Conservation (phyloP, 169 alveolate species). For the Plasmodium reichenowi region DNA sequence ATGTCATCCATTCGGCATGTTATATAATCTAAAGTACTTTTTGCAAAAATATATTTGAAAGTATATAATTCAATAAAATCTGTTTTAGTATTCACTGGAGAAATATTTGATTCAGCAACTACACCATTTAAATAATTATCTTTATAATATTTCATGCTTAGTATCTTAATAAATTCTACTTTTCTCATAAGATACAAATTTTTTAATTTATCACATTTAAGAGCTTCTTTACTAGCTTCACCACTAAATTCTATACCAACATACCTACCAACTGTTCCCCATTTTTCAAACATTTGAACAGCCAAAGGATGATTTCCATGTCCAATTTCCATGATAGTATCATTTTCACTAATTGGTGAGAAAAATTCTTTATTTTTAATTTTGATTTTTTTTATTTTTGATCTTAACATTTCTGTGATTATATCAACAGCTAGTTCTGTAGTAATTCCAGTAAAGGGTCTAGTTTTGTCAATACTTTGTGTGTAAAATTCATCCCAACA, state of each 20-base stretch:
- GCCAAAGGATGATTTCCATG: constrained; percentile 87
- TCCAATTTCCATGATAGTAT: constrained; percentile 83
- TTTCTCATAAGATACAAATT: constrained; percentile 41
- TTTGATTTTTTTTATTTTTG: constrained; percentile 26
- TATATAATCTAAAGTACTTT: constrained; percentile 83
- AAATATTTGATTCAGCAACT: constrained; percentile 47
- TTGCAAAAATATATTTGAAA: constrained; percentile 78
- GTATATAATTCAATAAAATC: constrained; percentile 36
- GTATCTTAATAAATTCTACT: constrained; percentile 48
- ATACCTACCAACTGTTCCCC: constrained; percentile 72
- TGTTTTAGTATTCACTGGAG: constrained; percentile 29
- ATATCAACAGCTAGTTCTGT: constrained; percentile 75
- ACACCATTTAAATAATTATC: constrained; percentile 38
- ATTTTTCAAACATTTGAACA: constrained; percentile 77
- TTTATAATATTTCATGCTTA: constrained; percentile 63
- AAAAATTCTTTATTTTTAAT: constrained; percentile 37
- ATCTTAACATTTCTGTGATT: constrained; percentile 19
- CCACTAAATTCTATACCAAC: constrained; percentile 81
- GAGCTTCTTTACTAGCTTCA: constrained; percentile 77
- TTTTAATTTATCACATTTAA: constrained; percentile 61
- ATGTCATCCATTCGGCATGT: constrained; percentile 80
- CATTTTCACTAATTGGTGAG: constrained; percentile 65
- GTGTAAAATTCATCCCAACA: constrained; percentile 74
- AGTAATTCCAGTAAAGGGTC: constrained; percentile 59
- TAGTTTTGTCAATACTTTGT: constrained; percentile 38